Conservation (phyloP, 139 green algal species). For the Pleodorina starrii region DNA sequence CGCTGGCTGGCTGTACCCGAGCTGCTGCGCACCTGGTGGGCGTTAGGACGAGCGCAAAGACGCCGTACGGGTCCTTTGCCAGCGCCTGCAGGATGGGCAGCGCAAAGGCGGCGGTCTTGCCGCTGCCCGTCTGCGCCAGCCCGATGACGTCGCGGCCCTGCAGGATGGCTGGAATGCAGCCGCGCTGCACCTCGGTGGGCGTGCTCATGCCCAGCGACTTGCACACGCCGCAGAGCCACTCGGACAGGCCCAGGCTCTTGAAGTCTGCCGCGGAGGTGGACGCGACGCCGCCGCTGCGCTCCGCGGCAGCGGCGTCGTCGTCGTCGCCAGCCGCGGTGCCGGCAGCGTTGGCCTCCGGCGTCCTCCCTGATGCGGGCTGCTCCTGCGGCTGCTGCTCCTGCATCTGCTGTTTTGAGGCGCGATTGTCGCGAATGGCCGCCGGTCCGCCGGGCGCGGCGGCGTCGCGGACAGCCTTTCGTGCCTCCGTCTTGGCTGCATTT, state of each 20-base stretch:
- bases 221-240: slow-evolving; percentile 81
- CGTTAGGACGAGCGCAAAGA: slow-evolving; percentile 94
- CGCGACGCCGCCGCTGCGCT: background rate
- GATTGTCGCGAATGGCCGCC: background rate
- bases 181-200: slow-evolving; percentile 78
- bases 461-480: background rate
- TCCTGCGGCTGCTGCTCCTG: background rate
- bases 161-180: slow-evolving; percentile 91
- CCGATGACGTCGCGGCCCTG: slow-evolving; percentile 90
- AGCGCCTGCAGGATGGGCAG: slow-evolving; percentile 93
- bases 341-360: background rate
- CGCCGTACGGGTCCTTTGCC: slow-evolving; percentile 91
- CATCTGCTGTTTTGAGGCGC: background rate
- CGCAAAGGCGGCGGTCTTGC: slow-evolving; percentile 98
- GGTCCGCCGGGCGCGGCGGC: background rate
- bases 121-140: slow-evolving; percentile 94
- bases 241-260: slow-evolving; percentile 79
- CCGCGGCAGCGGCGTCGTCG: background rate
- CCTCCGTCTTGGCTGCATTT: background rate
- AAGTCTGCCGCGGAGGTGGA: slow-evolving; percentile 60
- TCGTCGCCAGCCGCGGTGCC: background rate
- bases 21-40: slow-evolving; percentile 82
- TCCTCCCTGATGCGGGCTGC: background rate
- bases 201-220: slow-evolving; percentile 60
- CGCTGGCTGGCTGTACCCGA: too few relatives aligned